phyloP scores from a whole-genome alignment of 345 rosid genomes.

The Fremontodendron californicum region DNA sequence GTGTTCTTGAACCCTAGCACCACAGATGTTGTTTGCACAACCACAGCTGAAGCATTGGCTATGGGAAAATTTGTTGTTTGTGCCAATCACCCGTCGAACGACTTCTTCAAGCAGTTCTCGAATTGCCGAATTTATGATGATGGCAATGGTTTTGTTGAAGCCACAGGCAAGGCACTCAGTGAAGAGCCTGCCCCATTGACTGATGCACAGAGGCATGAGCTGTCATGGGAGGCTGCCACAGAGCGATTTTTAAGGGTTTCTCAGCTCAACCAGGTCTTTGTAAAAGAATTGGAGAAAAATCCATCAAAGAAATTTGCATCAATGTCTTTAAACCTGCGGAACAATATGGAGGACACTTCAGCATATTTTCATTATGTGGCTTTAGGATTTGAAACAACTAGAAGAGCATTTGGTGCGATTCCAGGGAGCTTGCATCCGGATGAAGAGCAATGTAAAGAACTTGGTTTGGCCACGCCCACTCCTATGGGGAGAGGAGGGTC shows the following conservation, averaged over 20 bases:
- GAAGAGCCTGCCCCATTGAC: slow-evolving; percentile 67
- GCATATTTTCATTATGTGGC: slow-evolving; percentile 65
- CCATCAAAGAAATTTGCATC: slow-evolving; percentile 44
- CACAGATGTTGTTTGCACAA: slow-evolving; percentile 95
- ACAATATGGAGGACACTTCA: slow-evolving; percentile 60
- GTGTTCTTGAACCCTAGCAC: slow-evolving; percentile 98
- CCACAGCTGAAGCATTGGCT: slow-evolving; percentile 96
- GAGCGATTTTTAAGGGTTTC: slow-evolving; percentile 61
- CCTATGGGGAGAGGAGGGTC: slow-evolving; percentile 16
- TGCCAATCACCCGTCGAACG: slow-evolving; percentile 48
- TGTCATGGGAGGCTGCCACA: slow-evolving; percentile 94
- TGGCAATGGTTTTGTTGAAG: slow-evolving; percentile 49
- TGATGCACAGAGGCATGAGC: slow-evolving; percentile 59
- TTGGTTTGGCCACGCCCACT: slow-evolving; percentile 52
- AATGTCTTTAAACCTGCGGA: slow-evolving; percentile 38
- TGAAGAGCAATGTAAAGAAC: slow-evolving; percentile 68
- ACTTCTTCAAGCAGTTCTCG: slow-evolving; percentile 65
- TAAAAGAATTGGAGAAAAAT: slow-evolving; percentile 10
- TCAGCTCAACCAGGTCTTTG: slow-evolving; percentile 31
- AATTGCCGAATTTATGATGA: slow-evolving; percentile 61
- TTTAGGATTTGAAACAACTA: slow-evolving; percentile 68
- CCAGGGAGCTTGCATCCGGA: slow-evolving; percentile 82
- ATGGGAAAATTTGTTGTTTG: slow-evolving; percentile 77
- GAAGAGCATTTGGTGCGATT: slow-evolving; percentile 78
- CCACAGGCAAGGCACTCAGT: slow-evolving; percentile 48